Base-by-base conservation (phyloP, 306 rosid species). In the Mimosa bimucronata region DNA sequence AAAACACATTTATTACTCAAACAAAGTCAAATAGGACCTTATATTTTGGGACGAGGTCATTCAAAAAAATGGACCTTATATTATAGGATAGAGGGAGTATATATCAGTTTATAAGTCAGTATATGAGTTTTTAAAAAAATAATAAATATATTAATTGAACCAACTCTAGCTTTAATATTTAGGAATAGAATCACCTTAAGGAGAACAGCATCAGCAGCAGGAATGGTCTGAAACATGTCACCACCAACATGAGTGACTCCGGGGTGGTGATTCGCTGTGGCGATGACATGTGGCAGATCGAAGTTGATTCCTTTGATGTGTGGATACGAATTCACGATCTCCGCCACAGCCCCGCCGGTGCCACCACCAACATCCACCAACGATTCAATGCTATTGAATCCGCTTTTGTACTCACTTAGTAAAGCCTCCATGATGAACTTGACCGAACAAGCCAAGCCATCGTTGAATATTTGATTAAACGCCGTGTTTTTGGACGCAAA, bases 241-340 rank as follows among this genome's bases (percentile, higher is more conserved):
- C 88, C 89, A 1, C 82, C 89, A 0, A 82, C 83, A 55, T 88
- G 88, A 9, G 77, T 62, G 26, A 86, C 88, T 6, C 89, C 88
- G 2, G 71, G 73, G 48, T 31, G 50, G 1, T 0, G 26, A 18
- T 84, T 77, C 0, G 88, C 86, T 0, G 81, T 46, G 41, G 86
- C 74, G 3, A 88, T 37, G 1, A 86, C 88, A 50, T 86, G 86
- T 0, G 88, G 89, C 44, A 85, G 65, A 81, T 66, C 40, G 18
- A 66, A 66, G 46, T 66, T 37, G 15, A 66, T 66, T 66, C 71
- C 71, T 19, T 37, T 66, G 71, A 66, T 37, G 71, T 66, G 71
- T 8, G 71, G 46, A 23, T 68, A 23, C 3, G 74, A 41, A 5
- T 41, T 68, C 19, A 68, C 74, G n/a, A 68, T 68, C 34, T 68